These are phyloP conservation scores for Acanthamoeba lenticulata DNA, from an alignment of 208 protist genomes.

Conservation along the genomic window DNA sequence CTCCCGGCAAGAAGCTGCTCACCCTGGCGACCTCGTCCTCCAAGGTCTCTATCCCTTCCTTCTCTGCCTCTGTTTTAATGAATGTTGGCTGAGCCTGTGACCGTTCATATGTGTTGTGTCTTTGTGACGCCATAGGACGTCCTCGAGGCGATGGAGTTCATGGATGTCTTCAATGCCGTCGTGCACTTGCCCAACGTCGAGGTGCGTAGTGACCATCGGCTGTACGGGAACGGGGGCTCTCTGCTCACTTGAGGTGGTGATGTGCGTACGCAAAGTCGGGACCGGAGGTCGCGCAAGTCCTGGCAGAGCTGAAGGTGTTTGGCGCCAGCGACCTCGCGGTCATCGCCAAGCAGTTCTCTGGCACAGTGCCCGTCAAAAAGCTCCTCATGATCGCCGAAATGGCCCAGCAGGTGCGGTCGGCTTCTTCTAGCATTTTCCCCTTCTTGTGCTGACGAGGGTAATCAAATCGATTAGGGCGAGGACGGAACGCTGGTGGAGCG, in stretches of 20 bases:
- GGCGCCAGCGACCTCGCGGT: background rate
- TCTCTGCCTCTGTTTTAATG: too few relatives aligned
- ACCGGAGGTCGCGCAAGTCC: constrained; percentile 64
- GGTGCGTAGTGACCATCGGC: too few relatives aligned
- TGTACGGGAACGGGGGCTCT: too few relatives aligned
- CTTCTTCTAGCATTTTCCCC: background rate
- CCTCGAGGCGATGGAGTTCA: constrained; percentile 93
- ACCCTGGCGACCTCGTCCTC: constrained; percentile 95
- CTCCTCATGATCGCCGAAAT: constrained; percentile 80
- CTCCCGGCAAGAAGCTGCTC: constrained; percentile 93
- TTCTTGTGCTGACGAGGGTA: background rate
- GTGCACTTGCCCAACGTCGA: constrained; percentile 66
- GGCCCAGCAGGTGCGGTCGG: constrained; percentile 27
- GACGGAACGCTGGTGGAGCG: background rate
- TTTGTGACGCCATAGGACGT: constrained; percentile 84
- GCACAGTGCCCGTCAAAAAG: constrained; percentile 72
- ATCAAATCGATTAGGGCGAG: background rate
- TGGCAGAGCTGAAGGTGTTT: constrained; percentile 54
- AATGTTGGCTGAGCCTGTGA: too few relatives aligned
- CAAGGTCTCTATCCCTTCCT: too few relatives aligned
- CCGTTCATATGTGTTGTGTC: too few relatives aligned
- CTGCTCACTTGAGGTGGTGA: too few relatives aligned
- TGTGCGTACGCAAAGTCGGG: too few relatives aligned
- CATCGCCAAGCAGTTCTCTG: constrained; percentile 9
- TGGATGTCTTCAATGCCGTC: constrained; percentile 87